Conservation (phyloP, 148 eudicot species). For the Rhododendron mucronatum region DNA sequence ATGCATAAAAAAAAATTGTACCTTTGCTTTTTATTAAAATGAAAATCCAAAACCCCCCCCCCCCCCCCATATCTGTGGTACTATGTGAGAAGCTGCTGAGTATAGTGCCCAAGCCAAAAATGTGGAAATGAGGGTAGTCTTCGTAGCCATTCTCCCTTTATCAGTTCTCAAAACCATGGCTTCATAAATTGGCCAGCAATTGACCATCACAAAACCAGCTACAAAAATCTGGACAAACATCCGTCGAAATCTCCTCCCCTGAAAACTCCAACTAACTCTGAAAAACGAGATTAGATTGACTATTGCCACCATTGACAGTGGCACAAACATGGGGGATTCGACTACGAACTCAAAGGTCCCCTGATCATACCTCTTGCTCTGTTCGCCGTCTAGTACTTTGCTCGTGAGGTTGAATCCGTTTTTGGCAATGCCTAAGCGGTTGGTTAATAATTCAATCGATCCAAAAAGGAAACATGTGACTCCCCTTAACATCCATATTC, state of each 20-base stretch:
- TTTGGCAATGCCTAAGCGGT: slow-evolving; percentile 26
- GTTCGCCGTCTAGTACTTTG: slow-evolving; percentile 41
- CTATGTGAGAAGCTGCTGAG: background rate
- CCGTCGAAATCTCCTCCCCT: slow-evolving; percentile 17
- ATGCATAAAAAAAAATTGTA: too few relatives aligned
- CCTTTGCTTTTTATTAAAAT: too few relatives aligned
- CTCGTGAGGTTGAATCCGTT: slow-evolving; percentile 39
- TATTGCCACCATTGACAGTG: slow-evolving; percentile 39
- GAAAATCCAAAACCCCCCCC: too few relatives aligned
- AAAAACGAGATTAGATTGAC: slow-evolving; percentile 41
- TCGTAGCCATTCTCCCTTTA: slow-evolving; percentile 52
- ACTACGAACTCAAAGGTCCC: slow-evolving; percentile 53
- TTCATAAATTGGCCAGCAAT: slow-evolving; percentile 61
- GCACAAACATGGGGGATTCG: slow-evolving; percentile 55
- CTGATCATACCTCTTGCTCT: slow-evolving; percentile 43
- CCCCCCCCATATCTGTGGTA: too few relatives aligned
- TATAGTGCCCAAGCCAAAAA: slow-evolving; percentile 30
- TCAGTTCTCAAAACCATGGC: slow-evolving; percentile 58
- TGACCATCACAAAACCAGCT: slow-evolving; percentile 47
- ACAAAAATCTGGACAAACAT: slow-evolving; percentile 41
- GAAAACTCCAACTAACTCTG: slow-evolving; percentile 19
- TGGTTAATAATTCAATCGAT: slow-evolving; percentile 32
- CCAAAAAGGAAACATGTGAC: slow-evolving; percentile 43
- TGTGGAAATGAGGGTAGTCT: slow-evolving; percentile 30
- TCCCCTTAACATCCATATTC: slow-evolving; percentile 64